Base-by-base conservation (phyloP, 768 basidiomycete species). In the Suillus luteus region DNA sequence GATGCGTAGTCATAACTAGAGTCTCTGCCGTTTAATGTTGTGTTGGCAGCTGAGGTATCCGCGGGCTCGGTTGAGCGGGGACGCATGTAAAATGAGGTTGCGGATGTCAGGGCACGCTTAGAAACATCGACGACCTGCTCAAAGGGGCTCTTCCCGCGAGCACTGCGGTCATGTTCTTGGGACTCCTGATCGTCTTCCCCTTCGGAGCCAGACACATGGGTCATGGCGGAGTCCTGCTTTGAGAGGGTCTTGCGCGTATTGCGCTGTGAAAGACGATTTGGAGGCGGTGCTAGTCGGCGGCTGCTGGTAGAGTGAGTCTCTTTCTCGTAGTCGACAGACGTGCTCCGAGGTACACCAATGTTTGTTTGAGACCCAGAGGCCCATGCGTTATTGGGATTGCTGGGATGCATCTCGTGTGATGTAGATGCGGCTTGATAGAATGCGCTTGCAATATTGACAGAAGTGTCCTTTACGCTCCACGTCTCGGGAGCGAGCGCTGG, bases 401-500 rank as follows among this genome's bases (percentile, higher is more conserved):
- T 76, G 38, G 78, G 71, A 48, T 67, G 69, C 80, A 84, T 84
- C 64, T 80, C 78, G 67, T 68, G 63, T 41, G 72, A 77, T 4
- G 71, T 70, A 58, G 72, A 79, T 24, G 84, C 90, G 22, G 93
- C 93, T 73, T 89, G 86, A 67, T 81, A 79, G 71, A 95, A 91
- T 37, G 93, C 93, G 69, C 85, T 84, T 11, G 92, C 93, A 70
- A 93, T 89, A 76, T 92, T 91, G 59, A 95, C 93, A 22, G 92
- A 89, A 52, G 93, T 95, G 76, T 92, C 91, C 70, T 90, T 90
- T 64, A 92, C 85, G 64, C 74, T 72, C 89, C 89, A 91, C 81
- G 81, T 86, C 69, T 86, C 83, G 48, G 92, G 91, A 59, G 87
- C 80, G 66, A 77, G 72, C 15, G 75, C 68, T 57, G 44, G 49